Conservation (phyloP, 371 early-diverging fungal genomes). For the Lichtheimia corymbifera region DNA sequence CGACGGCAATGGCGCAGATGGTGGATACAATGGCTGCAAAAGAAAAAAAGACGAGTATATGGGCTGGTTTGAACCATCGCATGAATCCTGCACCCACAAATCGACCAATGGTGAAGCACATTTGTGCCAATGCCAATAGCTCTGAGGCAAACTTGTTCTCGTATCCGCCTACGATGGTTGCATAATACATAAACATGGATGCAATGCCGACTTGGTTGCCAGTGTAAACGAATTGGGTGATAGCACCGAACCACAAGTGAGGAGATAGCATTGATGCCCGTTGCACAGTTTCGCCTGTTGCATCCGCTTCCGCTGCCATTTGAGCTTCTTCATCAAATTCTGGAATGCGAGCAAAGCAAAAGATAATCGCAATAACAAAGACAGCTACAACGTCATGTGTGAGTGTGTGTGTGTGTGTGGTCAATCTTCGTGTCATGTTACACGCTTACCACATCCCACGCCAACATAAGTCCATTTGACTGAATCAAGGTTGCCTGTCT, state of each 20-base stretch:
- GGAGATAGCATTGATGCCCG: constrained; percentile 38
- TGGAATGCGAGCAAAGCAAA: constrained; percentile 46
- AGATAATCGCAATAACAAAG: constrained; percentile 35
- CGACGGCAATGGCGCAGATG: constrained; percentile 36
- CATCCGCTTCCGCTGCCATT: constrained; percentile 25
- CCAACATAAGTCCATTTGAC: constrained; percentile 53
- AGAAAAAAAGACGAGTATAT: constrained; percentile 35
- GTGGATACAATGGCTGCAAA: constrained; percentile 27
- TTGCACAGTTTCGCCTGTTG: constrained; percentile 15
- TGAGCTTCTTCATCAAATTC: constrained; percentile 46
- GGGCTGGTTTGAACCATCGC: constrained; percentile 31
- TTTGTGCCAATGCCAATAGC: constrained; percentile 36
- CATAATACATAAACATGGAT: constrained; percentile 46
- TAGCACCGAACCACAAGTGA: constrained; percentile 41
- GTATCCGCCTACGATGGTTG: constrained; percentile 34
- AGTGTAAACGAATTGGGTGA: constrained; percentile 45
- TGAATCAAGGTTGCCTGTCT: constrained; percentile 25
- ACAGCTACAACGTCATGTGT: constrained; percentile 23
- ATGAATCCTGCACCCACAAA: constrained; percentile 36
- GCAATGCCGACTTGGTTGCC: constrained; percentile 49
- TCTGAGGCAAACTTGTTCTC: constrained; percentile 26
- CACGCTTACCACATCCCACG: constrained; percentile 39
- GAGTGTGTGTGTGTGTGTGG: too few species aligned
- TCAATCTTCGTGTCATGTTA: too few species aligned
- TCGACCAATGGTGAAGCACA: constrained; percentile 50